Base-by-base conservation (phyloP, 1,284 basidiomycete species). In the Apiotrichum veenhuisii region DNA sequence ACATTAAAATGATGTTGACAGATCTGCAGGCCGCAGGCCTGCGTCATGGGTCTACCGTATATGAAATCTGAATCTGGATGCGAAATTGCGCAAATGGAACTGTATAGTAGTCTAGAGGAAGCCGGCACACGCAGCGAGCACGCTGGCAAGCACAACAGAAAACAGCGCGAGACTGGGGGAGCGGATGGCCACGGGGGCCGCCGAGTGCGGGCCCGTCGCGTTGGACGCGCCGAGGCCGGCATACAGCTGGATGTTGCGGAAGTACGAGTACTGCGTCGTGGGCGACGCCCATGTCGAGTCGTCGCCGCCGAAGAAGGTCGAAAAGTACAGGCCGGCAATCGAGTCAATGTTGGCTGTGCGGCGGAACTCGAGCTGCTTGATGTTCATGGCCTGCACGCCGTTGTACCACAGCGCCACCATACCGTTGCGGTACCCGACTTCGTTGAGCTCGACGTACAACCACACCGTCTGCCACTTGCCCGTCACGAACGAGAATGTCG, bases 221-320 rank as follows among this genome's bases (percentile, higher is more conserved):
- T 68, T 72, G 14, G 64, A 51, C 11, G 66, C 61, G 11, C 69
- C 69, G n/a, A 60, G 54, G 1, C 71, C 71, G 11, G 65, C 67
- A 52, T 61, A 68, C 30, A 77, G 27, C 46, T 66, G 56, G 15
- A 78, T 69, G 61, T 77, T 76, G 52, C 67, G 61, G 61, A 62
- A 77, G 64, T 74, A 77, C 10, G 66, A 66, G 49, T 66, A 72
- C 57, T 78, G 76, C 15, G 63, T 59, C 2, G 67, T 71, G n/a
- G 70, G 71, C 0, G 71, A 66, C 5, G 72, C 72, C 72, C 74
- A 78, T 1, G 68, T 52, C n/a, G 59, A 25, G 56, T 76, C 72
- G 58, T 72, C 64, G 10, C 77, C 77, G 40, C 77, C 77, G 57
- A 78, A 78, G 59, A 78, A 78, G 23, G 77, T 78, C 22, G 73